These are phyloP conservation scores for Fusarium nanum DNA, from an alignment of 2,329 filamentous ascomycete species.

Conservation along the genomic window DNA sequence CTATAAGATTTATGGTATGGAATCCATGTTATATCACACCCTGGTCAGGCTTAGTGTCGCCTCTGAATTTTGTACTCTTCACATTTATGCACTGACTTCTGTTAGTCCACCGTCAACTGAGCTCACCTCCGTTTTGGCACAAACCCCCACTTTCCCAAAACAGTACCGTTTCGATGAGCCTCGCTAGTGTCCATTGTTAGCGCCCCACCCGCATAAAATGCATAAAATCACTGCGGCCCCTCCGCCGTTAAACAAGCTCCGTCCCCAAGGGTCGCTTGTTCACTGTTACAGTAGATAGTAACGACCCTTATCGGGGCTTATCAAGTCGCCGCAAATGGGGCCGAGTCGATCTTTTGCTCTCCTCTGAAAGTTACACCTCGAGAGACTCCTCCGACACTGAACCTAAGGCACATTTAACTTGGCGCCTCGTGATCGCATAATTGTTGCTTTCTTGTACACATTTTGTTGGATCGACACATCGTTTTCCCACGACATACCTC, in stretches of 20 bases:
- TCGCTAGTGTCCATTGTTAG: neutral
- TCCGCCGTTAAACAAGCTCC: conserved; percentile 12
- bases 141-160: conserved; percentile 21
- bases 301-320: conserved; percentile 36
- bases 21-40: neutral
- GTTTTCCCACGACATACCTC: neutral
- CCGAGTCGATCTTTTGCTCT: conserved; percentile 38
- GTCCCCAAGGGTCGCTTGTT: conserved; percentile 1
- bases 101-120: neutral
- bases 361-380: conserved; percentile 42
- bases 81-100: neutral
- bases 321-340: conserved; percentile 24
- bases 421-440: conserved; percentile 7
- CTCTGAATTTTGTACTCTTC: neutral
- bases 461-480: neutral
- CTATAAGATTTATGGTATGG: neutral
- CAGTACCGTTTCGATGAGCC: conserved; percentile 6
- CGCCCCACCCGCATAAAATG: conserved; percentile 5
- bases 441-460: neutral
- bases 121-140: conserved; percentile 12
- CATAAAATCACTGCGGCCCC: conserved; percentile 4
- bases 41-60: neutral
- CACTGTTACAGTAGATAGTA: conserved; percentile 12
- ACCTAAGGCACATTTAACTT: conserved; percentile 1
- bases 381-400: conserved; percentile 13